Base-by-base conservation (phyloP, 768 basidiomycete genomes). In the Exsudoporus frostii region DNA sequence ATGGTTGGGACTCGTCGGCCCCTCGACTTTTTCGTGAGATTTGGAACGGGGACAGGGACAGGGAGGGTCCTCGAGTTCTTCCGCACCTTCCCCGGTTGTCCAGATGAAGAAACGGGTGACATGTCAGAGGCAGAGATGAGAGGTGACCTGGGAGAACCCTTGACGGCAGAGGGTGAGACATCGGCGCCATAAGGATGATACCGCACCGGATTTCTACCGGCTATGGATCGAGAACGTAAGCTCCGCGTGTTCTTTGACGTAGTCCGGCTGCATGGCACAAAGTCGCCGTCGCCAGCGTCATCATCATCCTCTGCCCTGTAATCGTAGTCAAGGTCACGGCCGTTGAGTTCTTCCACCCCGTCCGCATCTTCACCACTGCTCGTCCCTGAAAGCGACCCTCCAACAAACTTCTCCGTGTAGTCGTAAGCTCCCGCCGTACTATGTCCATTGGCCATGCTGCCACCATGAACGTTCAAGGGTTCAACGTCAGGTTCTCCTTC, bases 11-110 rank as follows among this genome's bases (percentile, higher is more conserved):
- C 85, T 32, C 83, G 71, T 19, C 85, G 75, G 11, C 85, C 85
- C n/a, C 85, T 74, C 40, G 81, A 82, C 59, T 86, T 86, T 70
- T 87, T 87, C 13, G 79, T 87, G 38, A 87, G 76, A 65, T 86
- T 81, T 1, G 85, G 85, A 5, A 86, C 78, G 29, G 85, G 84
- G 10, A 86, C 70, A 39, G 85, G 85, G 17, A 82, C 67, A 24
- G 79, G 80, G 5, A 82, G 65, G 25, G 70, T 73, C 30, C 78
- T 72, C 14, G 69, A 53, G 42, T 72, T 73, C 59, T 71, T 67
- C 53, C 71, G 69, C 55, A 63, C 50, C 56, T 63, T 66, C 48
- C 58, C 58, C 50, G 58, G 52, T 27, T 65, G 69, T 7, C 53
- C 57, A 48, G 64, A 43, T 39, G 66, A 57, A 17, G 60, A 60